Conservation (phyloP, 1,139 yeast genomes). For the Yamadazyma membranifaciens region DNA sequence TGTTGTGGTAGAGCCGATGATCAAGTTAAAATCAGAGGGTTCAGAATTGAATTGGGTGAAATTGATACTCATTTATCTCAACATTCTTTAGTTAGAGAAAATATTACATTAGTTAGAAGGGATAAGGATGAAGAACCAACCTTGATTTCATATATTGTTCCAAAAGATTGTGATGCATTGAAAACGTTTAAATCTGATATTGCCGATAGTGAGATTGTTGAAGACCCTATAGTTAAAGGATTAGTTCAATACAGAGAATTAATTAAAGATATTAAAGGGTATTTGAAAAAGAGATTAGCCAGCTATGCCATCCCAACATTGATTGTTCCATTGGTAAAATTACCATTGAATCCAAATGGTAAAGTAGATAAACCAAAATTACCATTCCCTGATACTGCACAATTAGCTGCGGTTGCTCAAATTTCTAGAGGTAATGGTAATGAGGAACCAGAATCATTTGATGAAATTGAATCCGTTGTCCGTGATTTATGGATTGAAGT, state of each 20-base stretch:
- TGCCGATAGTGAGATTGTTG: slow-evolving; percentile 27
- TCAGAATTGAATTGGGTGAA: slow-evolving; percentile 97
- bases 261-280: slow-evolving; percentile 75
- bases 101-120: slow-evolving; percentile 87
- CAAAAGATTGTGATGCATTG: slow-evolving; percentile 63
- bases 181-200: slow-evolving; percentile 46
- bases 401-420: slow-evolving; percentile 65
- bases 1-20: slow-evolving; percentile 99
- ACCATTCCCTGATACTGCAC: slow-evolving; percentile 92
- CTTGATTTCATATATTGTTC: slow-evolving; percentile 87
- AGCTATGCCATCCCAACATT: slow-evolving; percentile 91
- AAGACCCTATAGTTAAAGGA: slow-evolving; percentile 76
- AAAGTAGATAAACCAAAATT: slow-evolving; percentile 96
- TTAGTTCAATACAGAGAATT: slow-evolving; percentile 73
- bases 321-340: slow-evolving; percentile 77
- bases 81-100: slow-evolving; percentile 88
- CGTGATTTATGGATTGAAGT: slow-evolving; percentile 83
- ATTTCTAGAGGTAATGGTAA: slow-evolving; percentile 33
- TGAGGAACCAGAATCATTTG: slow-evolving; percentile 39
- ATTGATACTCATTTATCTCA: slow-evolving; percentile 96
- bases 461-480: slow-evolving; percentile 62
- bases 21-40: slow-evolving; percentile 97
- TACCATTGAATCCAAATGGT: slow-evolving; percentile 97
- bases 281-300: slow-evolving; percentile 86
- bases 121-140: slow-evolving; percentile 93